These are phyloP conservation scores for Prunus kanzakura DNA, from an alignment of 306 rosid species.

Conservation along the genomic window DNA sequence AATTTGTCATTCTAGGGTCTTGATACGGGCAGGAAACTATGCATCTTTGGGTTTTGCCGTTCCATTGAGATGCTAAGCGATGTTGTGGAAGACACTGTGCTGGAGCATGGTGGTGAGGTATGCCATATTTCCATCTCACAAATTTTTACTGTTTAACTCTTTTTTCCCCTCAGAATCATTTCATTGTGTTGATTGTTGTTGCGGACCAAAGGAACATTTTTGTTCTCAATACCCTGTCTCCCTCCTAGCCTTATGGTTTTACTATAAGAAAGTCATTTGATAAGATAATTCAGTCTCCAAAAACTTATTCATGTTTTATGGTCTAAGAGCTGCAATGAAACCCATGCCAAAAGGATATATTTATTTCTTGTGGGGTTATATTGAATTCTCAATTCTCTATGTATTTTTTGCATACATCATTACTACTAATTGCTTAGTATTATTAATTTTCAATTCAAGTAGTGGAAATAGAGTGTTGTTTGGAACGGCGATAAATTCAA, in stretches of 20 bases:
- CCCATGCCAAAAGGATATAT: not conserved
- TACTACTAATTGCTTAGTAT: not conserved
- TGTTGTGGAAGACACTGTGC: constrained; percentile 91
- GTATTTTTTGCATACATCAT: not conserved
- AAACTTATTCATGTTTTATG: not conserved
- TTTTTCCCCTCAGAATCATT: not conserved
- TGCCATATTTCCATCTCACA: constrained; percentile 15
- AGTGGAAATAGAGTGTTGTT: not conserved
- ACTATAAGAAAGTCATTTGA: not conserved
- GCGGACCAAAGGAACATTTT: not conserved
- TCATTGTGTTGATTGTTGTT: not conserved
- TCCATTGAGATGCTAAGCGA: constrained; percentile 97
- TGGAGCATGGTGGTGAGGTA: constrained; percentile 98
- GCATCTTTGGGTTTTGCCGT: constrained; percentile 92
- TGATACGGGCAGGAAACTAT: constrained; percentile 84
- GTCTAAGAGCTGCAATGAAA: not conserved
- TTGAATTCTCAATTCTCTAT: not conserved
- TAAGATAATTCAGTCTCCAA: not conserved
- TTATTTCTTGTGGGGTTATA: not conserved
- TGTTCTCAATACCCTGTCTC: not conserved
- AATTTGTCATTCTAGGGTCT: constrained; percentile 62
- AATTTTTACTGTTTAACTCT: not conserved
- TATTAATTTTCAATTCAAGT: not conserved
- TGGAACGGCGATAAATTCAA: not conserved
- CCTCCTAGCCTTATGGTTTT: not conserved